Evolutionary conservation across 148 eudicot genomes (phyloP).

Genomic region (Fallopia convolvulus): DNA sequence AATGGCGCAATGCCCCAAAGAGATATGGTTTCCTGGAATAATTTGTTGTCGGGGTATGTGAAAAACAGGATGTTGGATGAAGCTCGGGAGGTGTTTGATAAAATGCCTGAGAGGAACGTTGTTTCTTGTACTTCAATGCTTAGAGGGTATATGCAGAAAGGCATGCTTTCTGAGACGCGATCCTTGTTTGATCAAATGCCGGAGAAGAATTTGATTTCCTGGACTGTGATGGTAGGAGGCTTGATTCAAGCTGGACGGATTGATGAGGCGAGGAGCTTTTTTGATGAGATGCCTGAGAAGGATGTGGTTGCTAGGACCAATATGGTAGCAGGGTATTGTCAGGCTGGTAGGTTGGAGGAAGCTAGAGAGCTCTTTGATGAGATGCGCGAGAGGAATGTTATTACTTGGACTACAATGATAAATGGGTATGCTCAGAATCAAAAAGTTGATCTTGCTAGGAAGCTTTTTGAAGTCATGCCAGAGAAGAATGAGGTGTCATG

Average conservation of each 20-base stretch:
- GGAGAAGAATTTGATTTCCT: constrained; percentile 35
- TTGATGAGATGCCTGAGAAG: constrained; percentile 39
- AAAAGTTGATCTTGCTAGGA: constrained; percentile 41
- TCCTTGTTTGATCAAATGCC: constrained; percentile 32
- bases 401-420: constrained; percentile 45
- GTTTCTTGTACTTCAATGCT: constrained; percentile 41
- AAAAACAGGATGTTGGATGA: constrained; percentile 33
- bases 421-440: constrained; percentile 27
- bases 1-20: constrained; percentile 43
- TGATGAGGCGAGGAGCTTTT: constrained; percentile 30
- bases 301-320: constrained; percentile 37
- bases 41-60: constrained; percentile 38
- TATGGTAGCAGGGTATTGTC: constrained; percentile 41
- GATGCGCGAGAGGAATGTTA: constrained; percentile 34
- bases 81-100: constrained; percentile 31
- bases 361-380: constrained; percentile 39
- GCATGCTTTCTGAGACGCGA: constrained; percentile 27
- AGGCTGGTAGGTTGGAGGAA: constrained; percentile 28
- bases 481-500: constrained; percentile 49
- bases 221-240: constrained; percentile 44
- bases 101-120: constrained; percentile 35
- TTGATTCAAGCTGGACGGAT: constrained; percentile 25
- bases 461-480: constrained; percentile 58
- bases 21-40: constrained; percentile 33
- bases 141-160: constrained; percentile 38